Evolutionary conservation across 2,329 filamentous ascomycete species (phyloP), one percentile per base, ranked within the genome.

Genomic region (Neonectria hederae): DNA sequence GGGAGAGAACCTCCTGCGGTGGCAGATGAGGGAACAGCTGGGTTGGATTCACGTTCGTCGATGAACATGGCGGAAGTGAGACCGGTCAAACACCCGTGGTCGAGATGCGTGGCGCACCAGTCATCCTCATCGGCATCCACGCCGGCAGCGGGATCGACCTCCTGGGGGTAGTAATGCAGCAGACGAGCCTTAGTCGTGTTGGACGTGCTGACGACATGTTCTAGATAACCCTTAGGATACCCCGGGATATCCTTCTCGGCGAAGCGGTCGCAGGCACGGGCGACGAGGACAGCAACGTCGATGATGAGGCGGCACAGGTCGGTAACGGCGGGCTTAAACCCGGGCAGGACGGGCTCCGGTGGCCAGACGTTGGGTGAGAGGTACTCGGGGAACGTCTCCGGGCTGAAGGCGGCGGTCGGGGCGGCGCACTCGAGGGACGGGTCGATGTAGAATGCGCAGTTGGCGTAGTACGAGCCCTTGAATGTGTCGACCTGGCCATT

Each of bases 31-130:
- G 77, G 77, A 1, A 81, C 75, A 45, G 80, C 69, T 42, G 81
- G 72, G 63, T 72, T 66, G 66, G 82, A 72, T 64, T 77, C 76
- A 35, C 78, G 80, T 80, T 98, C 95, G 75, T 98, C 93, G 66
- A 98, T 86, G 78, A 97, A 98, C 94, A 98, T 97, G 70, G 95
- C 94, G 2, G 92, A 95, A 0, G 96, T 99, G 35, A 99, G 84
- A 14, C 94, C 95, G 0, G 96, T 99, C 32, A 99, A 85, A 76
- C 95, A 98, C 46, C 96, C 94, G 74, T 97, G 94, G 78, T 98
- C 95, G 61, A 96, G 83, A 77, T 96, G 92, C 1, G 91, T 93
- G 4, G 94, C 92, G 78, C 95, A 99, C 96, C 96, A 99, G 80
- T 97, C 92, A 78, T 97, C 94, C 65, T 93, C 90, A 58, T 83